phyloP scores from a whole-genome alignment of 2,329 filamentous ascomycete genomes.

The Pestalotiopsis sp. region DNA sequence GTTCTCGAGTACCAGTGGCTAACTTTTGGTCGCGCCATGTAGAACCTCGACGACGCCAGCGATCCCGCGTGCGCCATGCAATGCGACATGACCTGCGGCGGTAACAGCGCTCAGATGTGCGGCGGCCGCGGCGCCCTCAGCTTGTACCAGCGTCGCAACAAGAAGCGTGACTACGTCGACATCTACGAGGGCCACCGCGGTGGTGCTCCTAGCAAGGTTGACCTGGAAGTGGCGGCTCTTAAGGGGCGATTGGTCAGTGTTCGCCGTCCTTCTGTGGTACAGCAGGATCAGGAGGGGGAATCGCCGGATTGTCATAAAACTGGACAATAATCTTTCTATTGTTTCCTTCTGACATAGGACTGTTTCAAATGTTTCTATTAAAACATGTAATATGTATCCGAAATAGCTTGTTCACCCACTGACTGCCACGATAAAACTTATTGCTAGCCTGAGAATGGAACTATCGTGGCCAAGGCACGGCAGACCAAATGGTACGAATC shows the following conservation, averaged over 20 bases:
- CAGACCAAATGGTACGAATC: not conserved
- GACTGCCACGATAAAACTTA: not conserved
- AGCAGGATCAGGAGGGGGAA: not conserved
- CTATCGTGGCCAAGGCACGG: not conserved
- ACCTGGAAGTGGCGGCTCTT: conserved; percentile 12
- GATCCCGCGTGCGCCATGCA: conserved; percentile 22
- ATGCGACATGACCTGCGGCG: conserved; percentile 23
- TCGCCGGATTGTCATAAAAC: not conserved
- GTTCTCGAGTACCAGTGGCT: too few species aligned
- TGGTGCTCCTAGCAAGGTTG: not conserved
- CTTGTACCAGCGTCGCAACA: conserved; percentile 16
- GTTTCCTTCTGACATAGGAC: not conserved
- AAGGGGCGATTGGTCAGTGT: conserved; percentile 20
- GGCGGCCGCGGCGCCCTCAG: conserved; percentile 17
- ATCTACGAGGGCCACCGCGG: conserved; percentile 7
- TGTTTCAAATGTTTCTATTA: not conserved
- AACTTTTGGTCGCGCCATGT: too few species aligned
- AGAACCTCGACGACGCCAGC: conserved; percentile 18
- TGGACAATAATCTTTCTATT: not conserved
- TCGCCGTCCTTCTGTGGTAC: not conserved
- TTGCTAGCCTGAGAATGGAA: not conserved
- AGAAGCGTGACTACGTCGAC: conserved; percentile 5
- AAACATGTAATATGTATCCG: not conserved
- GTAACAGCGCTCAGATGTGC: conserved; percentile 19
- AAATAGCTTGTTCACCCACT: not conserved